Conservation (phyloP, 345 rosid genomes). For the Schrenkiella parvula region DNA sequence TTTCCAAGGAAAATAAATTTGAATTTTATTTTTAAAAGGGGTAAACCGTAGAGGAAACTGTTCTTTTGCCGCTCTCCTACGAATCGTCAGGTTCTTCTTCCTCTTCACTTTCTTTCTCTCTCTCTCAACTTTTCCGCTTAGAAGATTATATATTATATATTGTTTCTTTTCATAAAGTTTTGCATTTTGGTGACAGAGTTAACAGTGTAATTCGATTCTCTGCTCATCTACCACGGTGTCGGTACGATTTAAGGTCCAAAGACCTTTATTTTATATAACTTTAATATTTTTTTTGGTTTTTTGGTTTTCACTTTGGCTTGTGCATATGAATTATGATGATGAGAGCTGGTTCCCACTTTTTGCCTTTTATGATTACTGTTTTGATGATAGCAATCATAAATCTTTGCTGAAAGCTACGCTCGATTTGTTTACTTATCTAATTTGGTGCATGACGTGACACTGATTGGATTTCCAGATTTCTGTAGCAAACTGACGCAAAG, state of each 20-base stretch:
- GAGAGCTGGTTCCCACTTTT: slow-evolving; percentile 1
- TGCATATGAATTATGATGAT: not conserved
- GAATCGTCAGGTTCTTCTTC: not conserved
- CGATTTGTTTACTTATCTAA: not conserved
- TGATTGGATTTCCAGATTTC: slow-evolving; percentile 14
- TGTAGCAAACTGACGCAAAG: not conserved
- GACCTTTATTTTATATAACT: not conserved
- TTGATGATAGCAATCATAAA: slow-evolving; percentile 29
- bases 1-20: slow-evolving; percentile 7
- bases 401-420: slow-evolving; percentile 31
- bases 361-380: slow-evolving; percentile 9
- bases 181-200: not conserved
- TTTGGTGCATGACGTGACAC: slow-evolving; percentile 22
- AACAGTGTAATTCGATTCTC: not conserved
- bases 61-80: slow-evolving; percentile 20
- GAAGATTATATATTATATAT: not conserved
- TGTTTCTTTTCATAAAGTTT: slow-evolving; percentile 20
- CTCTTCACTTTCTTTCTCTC: not conserved
- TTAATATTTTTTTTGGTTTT: too few species aligned
- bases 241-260: slow-evolving; percentile 13
- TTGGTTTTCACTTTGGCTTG: not conserved
- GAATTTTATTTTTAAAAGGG: slow-evolving; percentile 10
- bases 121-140: not conserved
- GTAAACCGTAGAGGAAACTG: not conserved
- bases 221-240: slow-evolving; percentile 26